Percentiles rank a stretch among this genome's conserved stretches.
phyloP scores from a whole-genome alignment of 352 stramenopile species.

The Pythium scleroteichum region DNA sequence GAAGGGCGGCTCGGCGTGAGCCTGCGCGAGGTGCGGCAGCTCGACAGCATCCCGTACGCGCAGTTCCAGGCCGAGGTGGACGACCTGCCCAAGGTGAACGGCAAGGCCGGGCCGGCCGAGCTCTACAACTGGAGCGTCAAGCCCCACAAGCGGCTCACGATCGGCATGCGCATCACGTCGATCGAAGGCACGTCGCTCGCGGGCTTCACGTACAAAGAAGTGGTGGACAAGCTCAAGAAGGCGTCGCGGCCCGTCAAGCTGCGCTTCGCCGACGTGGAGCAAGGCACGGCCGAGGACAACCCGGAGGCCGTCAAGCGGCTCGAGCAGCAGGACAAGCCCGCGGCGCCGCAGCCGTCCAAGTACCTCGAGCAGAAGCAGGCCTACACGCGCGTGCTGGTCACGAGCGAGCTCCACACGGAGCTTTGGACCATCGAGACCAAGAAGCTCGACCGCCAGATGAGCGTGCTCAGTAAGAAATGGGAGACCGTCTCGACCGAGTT shows the following conservation, averaged over 20 bases:
- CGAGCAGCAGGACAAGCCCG: conserved; percentile 22
- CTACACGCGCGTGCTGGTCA: conserved; percentile 78
- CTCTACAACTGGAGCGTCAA: conserved; percentile 91
- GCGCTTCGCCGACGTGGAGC: conserved; percentile 78
- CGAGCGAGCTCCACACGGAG: conserved; percentile 79
- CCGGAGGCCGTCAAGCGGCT: conserved; percentile 32
- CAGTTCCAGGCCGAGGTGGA: conserved; percentile 90
- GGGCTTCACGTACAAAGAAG: conserved; percentile 80
- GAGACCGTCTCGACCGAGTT: conserved; percentile 69
- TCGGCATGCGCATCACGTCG: conserved; percentile 82
- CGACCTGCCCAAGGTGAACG: conserved; percentile 84
- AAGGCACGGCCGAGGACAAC: conserved; percentile 76
- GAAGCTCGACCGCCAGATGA: conserved; percentile 64
- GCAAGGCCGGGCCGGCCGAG: conserved; percentile 80
- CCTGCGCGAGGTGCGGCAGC: conserved; percentile 71
- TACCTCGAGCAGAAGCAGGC: conserved; percentile 82
- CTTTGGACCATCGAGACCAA: conserved; percentile 88
- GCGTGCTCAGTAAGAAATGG: conserved; percentile 68
- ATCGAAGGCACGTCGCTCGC: conserved; percentile 73
- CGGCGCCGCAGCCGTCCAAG: conserved; percentile 41
- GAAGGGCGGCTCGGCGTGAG: conserved; percentile 81
- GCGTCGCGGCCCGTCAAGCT: conserved; percentile 74
- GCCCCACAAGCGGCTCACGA: conserved; percentile 74
- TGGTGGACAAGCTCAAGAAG: conserved; percentile 76
- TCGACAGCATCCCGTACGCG: conserved; percentile 76